Evolutionary conservation across 495 filamentous ascomycete species (phyloP), one percentile per base, ranked within the genome.

Genomic region (Neurospora africana): DNA sequence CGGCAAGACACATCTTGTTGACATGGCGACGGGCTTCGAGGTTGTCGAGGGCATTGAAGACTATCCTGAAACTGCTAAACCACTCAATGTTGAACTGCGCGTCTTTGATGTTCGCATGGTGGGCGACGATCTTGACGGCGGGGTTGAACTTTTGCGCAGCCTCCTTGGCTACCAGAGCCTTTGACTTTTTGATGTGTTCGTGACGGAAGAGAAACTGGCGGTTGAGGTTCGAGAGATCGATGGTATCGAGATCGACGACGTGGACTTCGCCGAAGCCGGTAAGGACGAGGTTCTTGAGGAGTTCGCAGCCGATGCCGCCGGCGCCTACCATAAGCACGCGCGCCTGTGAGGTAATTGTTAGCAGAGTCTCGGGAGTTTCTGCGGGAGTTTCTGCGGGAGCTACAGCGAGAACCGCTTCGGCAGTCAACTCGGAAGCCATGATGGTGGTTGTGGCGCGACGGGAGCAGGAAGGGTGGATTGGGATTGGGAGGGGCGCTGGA

Each of bases 41-140:
- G 74, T 99, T 99, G 80, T 99, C 95, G 23, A 99, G 86, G 36
- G 95, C 95, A 82, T 99, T 99, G 83, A 99, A 98, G 5, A 98
- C 94, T 3, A 98, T 79, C 37, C 85, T 84, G 78, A 98, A 99
- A 21, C 82, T 78, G 75, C 87, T 85, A 77, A 98, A 99, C 93
- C 93, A 98, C 36, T 91, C 89, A 69, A 97, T 87, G 74, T 91
- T 91, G 85, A 98, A 99, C 72, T 92, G 86, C n/a, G 87, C 73
- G 74, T 98, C 96, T 81, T 97, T 98, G 77, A 99, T 97, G 76
- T 98, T 97, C 43, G 91, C 93, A 83, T 98, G 95, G 76, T 97
- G 89, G 47, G 95, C 94, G 74, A 93, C 89, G 72, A 99, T 89
- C 79, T 92, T 93, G 71, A 94, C 91, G 73, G 89, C 88, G 6